Conservation (phyloP, 2,329 filamentous ascomycete genomes). For the Fusarium sp. region DNA sequence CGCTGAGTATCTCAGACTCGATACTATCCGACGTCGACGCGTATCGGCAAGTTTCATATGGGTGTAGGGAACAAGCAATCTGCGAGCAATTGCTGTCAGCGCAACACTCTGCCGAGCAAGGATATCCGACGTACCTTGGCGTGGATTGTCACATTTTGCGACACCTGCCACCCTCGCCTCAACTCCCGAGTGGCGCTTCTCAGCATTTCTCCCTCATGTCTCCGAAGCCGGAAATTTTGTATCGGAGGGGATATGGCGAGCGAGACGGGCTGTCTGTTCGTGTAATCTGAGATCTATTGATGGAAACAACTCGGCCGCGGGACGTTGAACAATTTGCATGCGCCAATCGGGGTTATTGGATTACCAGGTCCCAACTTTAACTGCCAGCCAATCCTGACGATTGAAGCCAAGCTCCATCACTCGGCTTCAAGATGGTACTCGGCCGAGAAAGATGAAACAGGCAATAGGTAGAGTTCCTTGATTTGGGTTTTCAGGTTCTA, state of each 20-base stretch:
- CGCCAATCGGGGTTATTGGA: conserved; percentile 39
- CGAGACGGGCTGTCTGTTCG: not conserved
- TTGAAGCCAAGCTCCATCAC: not conserved
- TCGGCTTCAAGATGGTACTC: not conserved
- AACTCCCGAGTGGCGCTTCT: conserved; percentile 49
- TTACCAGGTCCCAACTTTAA: conserved; percentile 16
- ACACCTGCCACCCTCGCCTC: conserved; percentile 44
- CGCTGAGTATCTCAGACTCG: conserved; percentile 15
- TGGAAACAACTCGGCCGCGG: not conserved
- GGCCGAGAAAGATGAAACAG: not conserved
- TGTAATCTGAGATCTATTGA: not conserved
- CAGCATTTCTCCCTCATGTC: conserved; percentile 53
- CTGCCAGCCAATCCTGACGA: conserved; percentile 16
- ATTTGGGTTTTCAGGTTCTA: not conserved
- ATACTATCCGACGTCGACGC: conserved; percentile 13
- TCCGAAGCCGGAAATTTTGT: conserved; percentile 16
- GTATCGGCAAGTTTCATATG: conserved; percentile 11
- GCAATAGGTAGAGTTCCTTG: not conserved
- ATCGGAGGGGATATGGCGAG: not conserved
- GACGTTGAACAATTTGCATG: conserved; percentile 34
- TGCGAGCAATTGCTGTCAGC: conserved; percentile 25
- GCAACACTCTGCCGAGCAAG: not conserved
- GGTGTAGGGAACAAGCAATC: conserved; percentile 4
- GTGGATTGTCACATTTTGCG: conserved; percentile 35
- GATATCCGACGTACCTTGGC: conserved; percentile 35